A percentile compares a stretch with the other conserved stretches of the same genome.
These are phyloP conservation scores for Globisporangium emineosum DNA, from an alignment of 352 stramenopile species.

Conservation along the genomic window DNA sequence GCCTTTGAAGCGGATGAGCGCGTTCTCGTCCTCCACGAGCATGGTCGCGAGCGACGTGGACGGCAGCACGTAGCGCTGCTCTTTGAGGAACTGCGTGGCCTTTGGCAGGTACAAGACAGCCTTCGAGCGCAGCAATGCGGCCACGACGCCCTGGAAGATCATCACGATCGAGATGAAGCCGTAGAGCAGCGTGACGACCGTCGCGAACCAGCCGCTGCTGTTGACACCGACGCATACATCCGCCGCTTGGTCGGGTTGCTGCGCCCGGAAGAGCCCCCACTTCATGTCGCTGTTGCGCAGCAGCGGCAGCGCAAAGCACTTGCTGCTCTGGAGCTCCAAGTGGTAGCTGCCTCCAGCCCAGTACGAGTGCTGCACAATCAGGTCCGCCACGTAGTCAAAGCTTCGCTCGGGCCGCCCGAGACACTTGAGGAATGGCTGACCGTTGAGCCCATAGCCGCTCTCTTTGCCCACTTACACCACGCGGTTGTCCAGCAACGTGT, in stretches of 20 bases:
- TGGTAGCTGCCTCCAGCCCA: conserved; percentile 24
- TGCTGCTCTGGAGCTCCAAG: conserved; percentile 25
- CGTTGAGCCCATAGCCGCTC: conserved; percentile 11
- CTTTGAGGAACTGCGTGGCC: conserved; percentile 2
- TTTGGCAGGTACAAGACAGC: conserved; percentile 17
- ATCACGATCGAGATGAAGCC: conserved; percentile 23
- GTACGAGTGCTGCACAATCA: conserved; percentile 18
- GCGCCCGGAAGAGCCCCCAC: conserved; percentile 16
- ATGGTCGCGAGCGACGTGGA: conserved; percentile 8
- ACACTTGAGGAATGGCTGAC: conserved; percentile 19
- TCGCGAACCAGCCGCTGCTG: conserved; percentile 12
- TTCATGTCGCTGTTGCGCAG: conserved; percentile 4
- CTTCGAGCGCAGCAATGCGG: conserved; percentile 7
- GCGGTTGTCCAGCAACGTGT: conserved; percentile 7
- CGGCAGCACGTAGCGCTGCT: not conserved
- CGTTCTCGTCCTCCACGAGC: not conserved
- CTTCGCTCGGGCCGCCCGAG: not conserved
- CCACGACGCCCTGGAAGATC: conserved; percentile 21
- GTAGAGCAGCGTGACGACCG: conserved; percentile 16
- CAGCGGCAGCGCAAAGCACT: conserved; percentile 15
- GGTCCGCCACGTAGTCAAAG: conserved; percentile 23
- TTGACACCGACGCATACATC: conserved; percentile 16
- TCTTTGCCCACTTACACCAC: conserved; percentile 8
- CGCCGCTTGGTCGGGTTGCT: conserved; percentile 5
- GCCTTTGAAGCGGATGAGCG: conserved; percentile 15